Conservation (phyloP, 768 basidiomycete species). For the Calocybe indica region DNA sequence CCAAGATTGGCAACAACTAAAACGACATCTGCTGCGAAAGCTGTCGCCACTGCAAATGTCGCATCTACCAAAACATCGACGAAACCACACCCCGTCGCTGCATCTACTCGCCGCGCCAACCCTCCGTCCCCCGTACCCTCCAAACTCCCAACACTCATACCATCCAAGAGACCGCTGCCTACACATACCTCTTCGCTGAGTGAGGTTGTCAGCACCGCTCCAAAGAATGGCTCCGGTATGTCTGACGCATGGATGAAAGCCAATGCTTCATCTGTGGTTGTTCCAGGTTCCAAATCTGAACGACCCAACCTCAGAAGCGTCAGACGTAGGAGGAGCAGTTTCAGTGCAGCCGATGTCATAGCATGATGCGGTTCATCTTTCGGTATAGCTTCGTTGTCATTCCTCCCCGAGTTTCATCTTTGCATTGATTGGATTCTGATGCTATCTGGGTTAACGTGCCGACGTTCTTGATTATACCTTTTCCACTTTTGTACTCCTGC, state of each 20-base stretch:
- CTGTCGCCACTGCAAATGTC: conserved; percentile 28
- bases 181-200: conserved; percentile 38
- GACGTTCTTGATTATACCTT: too few species aligned
- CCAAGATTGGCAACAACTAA: conserved; percentile 55
- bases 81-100: conserved; percentile 13
- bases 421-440: neutral
- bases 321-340: conserved; percentile 77
- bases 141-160: conserved; percentile 65
- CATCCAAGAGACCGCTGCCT: conserved; percentile 45
- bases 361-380: conserved; percentile 35
- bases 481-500: too few species aligned
- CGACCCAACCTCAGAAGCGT: conserved; percentile 71
- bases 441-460: too few species aligned
- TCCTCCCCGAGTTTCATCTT: neutral
- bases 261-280: conserved; percentile 62
- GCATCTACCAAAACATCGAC: conserved; percentile 24
- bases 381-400: neutral
- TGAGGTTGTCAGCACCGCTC: conserved; percentile 38
- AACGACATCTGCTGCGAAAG: conserved; percentile 42
- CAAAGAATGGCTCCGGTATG: conserved; percentile 30
- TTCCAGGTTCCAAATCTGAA: conserved; percentile 64
- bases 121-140: conserved; percentile 65
- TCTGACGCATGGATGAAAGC: conserved; percentile 76
- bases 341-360: conserved; percentile 81
- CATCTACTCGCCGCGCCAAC: conserved; percentile 25